Evolutionary conservation across 2,329 filamentous ascomycete genomes (phyloP), one percentile per base, ranked within the genome.

Genomic region (Myrmaecium sp.): DNA sequence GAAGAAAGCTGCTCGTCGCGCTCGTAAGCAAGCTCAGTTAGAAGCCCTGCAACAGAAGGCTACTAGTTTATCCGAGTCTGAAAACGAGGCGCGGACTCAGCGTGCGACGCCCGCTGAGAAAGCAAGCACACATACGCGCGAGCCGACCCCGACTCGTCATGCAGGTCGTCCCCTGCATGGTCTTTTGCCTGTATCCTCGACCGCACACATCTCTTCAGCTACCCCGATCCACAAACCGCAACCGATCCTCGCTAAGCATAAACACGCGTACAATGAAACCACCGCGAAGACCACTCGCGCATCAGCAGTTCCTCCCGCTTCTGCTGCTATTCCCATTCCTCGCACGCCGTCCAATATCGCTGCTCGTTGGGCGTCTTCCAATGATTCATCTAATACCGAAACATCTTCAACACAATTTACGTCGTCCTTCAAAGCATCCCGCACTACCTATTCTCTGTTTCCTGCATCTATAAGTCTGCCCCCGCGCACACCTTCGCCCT

Each of bases 61-160:
- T 17, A 33, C 30, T 8, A 41, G 41, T 28, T 36, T 41, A 36
- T 13, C 47, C 36, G 49, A 54, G 29, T 48, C 49, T 5, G 49
- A 51, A 28, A 38, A 40, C 14, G 47, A 51, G 23, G 30, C 22
- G 7, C 24, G 16, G 20, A 20, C 5, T 11, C 14, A 23, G n/a
- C 35, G 32, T 15, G 35, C 34, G n/a, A 44, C 46, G 4, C 49
- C 51, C n/a, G 49, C 51, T 8, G 35, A 38, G 14, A 52, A 47
- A 28, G 51, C 49, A 5, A 49, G 49, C 21, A 28, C 41, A 5
- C 51, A 54, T 29, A 28, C 25, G 15, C 11, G 37, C 8, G 20
- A 20, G 10, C 28, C 15, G 16, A 17, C 28, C 13, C 17, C 23
- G 13, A 30, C 28, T 9, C 16, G 15, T 15, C 8, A 20, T 20